A percentile compares a stretch with the other conserved stretches of the same genome.
Evolutionary conservation across 73 alveolate genomes (phyloP).

Genomic region (Uronychia binucleata): DNA sequence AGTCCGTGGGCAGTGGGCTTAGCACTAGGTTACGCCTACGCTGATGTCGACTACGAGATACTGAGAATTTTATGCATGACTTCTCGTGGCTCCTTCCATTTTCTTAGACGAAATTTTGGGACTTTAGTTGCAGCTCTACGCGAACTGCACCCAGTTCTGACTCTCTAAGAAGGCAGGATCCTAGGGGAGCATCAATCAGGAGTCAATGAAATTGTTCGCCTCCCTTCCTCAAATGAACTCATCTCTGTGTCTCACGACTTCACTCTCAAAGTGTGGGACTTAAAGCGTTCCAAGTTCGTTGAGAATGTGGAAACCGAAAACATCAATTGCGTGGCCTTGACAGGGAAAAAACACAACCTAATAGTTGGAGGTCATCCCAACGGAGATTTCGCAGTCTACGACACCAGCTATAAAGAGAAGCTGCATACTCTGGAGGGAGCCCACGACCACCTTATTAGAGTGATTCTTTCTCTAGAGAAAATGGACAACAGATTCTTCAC

Average conservation of each 20-base stretch:
- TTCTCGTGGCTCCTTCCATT: not conserved
- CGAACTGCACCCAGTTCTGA: not conserved
- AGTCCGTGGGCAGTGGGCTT: not conserved
- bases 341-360: constrained; percentile 22
- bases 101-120: not conserved
- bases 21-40: not conserved
- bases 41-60: not conserved
- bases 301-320: constrained; percentile 30
- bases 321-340: constrained; percentile 40
- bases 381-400: constrained; percentile 29
- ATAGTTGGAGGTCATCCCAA: constrained; percentile 52
- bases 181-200: constrained; percentile 4
- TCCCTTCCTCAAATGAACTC: not conserved
- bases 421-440: constrained; percentile 15
- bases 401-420: constrained; percentile 2
- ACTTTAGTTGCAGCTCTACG: not conserved
- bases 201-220: not conserved
- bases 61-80: not conserved
- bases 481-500: constrained; percentile 22
- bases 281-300: not conserved
- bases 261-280: not conserved
- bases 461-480: constrained; percentile 15
- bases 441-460: constrained; percentile 52
- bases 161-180: not conserved
- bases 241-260: constrained; percentile 1